A percentile compares a stretch with the other conserved stretches of the same genome.
Conservation (phyloP, 2,329 filamentous ascomycete genomes). For the Coniochaeta ligniaria region DNA sequence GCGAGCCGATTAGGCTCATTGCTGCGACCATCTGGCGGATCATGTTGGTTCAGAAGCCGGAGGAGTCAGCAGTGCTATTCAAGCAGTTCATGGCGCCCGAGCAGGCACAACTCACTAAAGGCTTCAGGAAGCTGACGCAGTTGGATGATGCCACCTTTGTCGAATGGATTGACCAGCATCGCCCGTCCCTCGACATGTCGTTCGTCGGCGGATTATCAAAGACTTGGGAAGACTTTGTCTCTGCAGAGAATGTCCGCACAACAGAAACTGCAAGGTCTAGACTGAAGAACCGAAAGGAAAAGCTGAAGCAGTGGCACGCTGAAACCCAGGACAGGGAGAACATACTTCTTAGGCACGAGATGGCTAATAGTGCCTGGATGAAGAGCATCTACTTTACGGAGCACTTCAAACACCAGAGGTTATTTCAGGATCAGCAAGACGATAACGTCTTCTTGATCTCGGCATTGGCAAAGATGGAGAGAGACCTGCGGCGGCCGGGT, state of each 20-base stretch:
- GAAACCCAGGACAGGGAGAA: constrained; percentile 65
- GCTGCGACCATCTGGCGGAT: constrained; percentile 87
- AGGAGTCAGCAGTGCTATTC: constrained; percentile 69
- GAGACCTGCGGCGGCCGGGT: constrained; percentile 70
- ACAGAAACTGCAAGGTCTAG: constrained; percentile 67
- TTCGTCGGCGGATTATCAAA: constrained; percentile 79
- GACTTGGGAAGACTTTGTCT: constrained; percentile 83
- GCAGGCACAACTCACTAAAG: constrained; percentile 63
- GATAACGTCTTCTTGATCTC: constrained; percentile 72
- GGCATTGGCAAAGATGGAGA: constrained; percentile 70
- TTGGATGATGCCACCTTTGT: constrained; percentile 86
- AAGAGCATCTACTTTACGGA: constrained; percentile 93
- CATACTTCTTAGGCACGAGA: constrained; percentile 72
- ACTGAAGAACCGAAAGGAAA: constrained; percentile 71
- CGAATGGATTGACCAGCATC: constrained; percentile 78
- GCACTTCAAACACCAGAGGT: constrained; percentile 82
- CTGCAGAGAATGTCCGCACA: constrained; percentile 71
- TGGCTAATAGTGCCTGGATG: constrained; percentile 84
- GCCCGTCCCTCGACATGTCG: constrained; percentile 68
- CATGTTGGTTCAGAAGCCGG: constrained; percentile 85
- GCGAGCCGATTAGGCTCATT: constrained; percentile 60
- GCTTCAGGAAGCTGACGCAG: constrained; percentile 78
- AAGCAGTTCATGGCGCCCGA: constrained; percentile 63
- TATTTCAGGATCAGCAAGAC: constrained; percentile 89
- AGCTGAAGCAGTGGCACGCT: constrained; percentile 69